Evolutionary conservation across 768 basidiomycete species (phyloP).

Genomic region (Boletus reticulatus): DNA sequence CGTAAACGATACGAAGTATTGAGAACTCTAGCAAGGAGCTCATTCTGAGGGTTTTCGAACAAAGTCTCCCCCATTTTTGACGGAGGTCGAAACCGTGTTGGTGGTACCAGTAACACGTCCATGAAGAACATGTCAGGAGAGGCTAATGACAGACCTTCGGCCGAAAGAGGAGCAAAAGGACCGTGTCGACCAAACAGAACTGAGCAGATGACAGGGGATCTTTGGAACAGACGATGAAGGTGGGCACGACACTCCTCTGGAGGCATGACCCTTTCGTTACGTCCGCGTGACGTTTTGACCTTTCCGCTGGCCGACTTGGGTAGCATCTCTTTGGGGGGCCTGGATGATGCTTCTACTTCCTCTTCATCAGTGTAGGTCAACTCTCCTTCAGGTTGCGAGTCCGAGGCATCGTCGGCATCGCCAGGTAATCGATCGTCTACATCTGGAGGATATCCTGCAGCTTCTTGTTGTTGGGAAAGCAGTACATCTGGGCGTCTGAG

Average conservation of each 20-base stretch:
- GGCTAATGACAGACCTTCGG: conserved; percentile 62
- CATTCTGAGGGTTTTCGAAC: conserved; percentile 97
- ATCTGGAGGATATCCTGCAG: conserved; percentile 23
- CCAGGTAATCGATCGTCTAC: conserved; percentile 29
- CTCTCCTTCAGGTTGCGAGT: conserved; percentile 47
- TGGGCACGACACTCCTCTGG: conserved; percentile 95
- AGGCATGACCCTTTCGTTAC: conserved; percentile 87
- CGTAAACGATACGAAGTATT: conserved; percentile 77
- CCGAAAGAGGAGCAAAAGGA: conserved; percentile 61
- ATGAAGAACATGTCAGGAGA: conserved; percentile 97
- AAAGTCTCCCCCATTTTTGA: conserved; percentile 87
- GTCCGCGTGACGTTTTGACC: conserved; percentile 71
- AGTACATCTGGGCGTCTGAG: conserved; percentile 79
- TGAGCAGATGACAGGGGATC: conserved; percentile 79
- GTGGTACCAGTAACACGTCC: conserved; percentile 87
- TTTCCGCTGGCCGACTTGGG: conserved; percentile 76
- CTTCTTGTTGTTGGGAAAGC: conserved; percentile 38
- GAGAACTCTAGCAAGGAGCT: conserved; percentile 78
- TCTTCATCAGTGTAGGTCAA: conserved; percentile 53
- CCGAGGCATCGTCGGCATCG: conserved; percentile 51
- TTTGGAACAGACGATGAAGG: conserved; percentile 81
- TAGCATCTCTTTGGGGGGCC: conserved; percentile 33
- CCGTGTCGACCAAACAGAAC: conserved; percentile 94
- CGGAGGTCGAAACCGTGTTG: conserved; percentile 94
- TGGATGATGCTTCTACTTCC: conserved; percentile 37